Evolutionary conservation across 176 grass and related monocot species (phyloP), one percentile per base, ranked within the genome.

Genomic region (Carex kokanica): DNA sequence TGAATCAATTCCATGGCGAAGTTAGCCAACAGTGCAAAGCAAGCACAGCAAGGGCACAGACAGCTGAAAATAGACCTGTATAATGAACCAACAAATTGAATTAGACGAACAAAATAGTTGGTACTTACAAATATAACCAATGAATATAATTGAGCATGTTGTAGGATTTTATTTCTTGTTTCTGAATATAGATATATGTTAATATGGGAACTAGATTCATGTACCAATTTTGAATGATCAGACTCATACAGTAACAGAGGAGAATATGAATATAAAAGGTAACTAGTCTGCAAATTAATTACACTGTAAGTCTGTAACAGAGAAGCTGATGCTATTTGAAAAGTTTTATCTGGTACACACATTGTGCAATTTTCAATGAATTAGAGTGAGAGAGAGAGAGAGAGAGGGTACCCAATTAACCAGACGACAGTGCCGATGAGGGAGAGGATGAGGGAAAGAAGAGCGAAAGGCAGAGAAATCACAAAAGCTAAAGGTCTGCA

Each of bases 391-490:
- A 45, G 18, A 81, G 2, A 86, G 38, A 60, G 3, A 87, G 40
- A 60, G 12, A 45, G 9, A 27, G 77, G 55, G 20, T 86, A 94
- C 89, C 92, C 92, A 77, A 91, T 83, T 85, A 91, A 71, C 92
- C 92, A 91, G 71, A 94, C 80, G 85, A 84, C 43, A 73, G 78
- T 66, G 87, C 87, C 89, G 83, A 94, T 31, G 85, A 91, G 32
- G 72, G 89, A 94, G 72, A 94, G 79, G 92, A 91, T 60, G 85
- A 94, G 63, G 71, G 92, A 84, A 83, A 94, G 58, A 20, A 91
- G 69, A 56, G 89, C 89, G 81, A 94, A 94, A 63, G 87, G 89
- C 55, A 91, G 87, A 47, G 89, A 89, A 2, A 94, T 63, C 52
- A 94, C 64, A 79, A 86, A 94, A 43, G 82, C 92, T 15, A 94